Base-by-base conservation (phyloP, 2,329 filamentous ascomycete genomes). In the Septoria linicola region DNA sequence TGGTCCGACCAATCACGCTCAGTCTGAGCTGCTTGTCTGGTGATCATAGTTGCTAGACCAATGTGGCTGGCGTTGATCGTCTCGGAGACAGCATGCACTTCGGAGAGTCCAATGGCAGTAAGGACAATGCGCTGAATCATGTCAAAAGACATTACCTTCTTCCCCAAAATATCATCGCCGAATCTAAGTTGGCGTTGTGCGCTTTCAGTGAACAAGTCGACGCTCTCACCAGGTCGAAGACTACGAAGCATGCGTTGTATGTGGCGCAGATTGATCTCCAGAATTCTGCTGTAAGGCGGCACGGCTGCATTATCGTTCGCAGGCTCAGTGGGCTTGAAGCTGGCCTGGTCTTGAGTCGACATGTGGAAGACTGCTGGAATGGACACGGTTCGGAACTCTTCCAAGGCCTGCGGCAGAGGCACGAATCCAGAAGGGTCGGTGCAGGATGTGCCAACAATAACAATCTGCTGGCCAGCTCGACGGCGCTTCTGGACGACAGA, bases 401-500 rank as follows among this genome's bases (percentile, higher is more conserved):
- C 68, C 19, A 68, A 65, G 8, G 73, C 39, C 32, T 50, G 40
- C 27, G 46, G 20, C 14, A 49, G 14, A 21, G 37, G 7, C 8
- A 36, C 46, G 14, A 49, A 42, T 11, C 41, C 35, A 16, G 43
- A 39, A 37, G 51, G 13, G 60, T 76, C 1, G 76, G 77, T 19
- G 83, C 78, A 41, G 8, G 86, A 85, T 4, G 88, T 89, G n/a
- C 91, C 93, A 25, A 97, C 72, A 14, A 96, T 78, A 49, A 91
- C 79, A 44, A 96, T 79, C 53, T 80, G 81, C 59, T 84, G 80
- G 3, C 90, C 90, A 32, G 81, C 77, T 47, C 79, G 77, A 76
- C 91, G 87, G 51, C 85, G 79, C 53, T 81, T 80, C 61, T 91
- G 85, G 20, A 95, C 81, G 5, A 87, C 76, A 41, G 81, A 79